A percentile compares a stretch with the other conserved stretches of the same genome.
Evolutionary conservation across 768 basidiomycete genomes (phyloP).

Genomic region (Leccinum boreale): DNA sequence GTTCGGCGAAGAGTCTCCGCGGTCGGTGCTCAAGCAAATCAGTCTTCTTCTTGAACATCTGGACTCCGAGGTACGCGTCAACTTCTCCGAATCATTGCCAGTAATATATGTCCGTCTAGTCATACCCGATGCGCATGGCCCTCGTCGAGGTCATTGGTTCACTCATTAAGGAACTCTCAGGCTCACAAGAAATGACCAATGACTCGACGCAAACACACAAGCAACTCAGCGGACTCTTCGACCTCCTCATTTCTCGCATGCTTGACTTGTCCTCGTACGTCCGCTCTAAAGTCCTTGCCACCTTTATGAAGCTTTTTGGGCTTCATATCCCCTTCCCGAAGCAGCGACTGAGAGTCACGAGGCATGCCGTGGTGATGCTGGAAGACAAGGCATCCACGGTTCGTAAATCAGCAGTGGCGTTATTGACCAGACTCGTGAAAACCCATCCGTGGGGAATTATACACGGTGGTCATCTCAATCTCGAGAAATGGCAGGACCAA

Average conservation of each 20-base stretch:
- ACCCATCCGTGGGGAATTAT: slow-evolving; percentile 88
- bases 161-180: slow-evolving; percentile 78
- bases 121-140: slow-evolving; percentile 95
- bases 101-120: slow-evolving; percentile 41
- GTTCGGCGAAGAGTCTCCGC: slow-evolving; percentile 75
- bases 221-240: slow-evolving; percentile 78
- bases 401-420: slow-evolving; percentile 76
- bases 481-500: slow-evolving; percentile 68
- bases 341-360: slow-evolving; percentile 72
- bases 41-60: slow-evolving; percentile 79
- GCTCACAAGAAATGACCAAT: slow-evolving; percentile 45
- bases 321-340: slow-evolving; percentile 80
- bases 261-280: slow-evolving; percentile 90
- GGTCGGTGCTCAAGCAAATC: slow-evolving; percentile 86
- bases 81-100: background rate
- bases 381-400: slow-evolving; percentile 90
- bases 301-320: slow-evolving; percentile 74
- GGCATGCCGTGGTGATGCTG: slow-evolving; percentile 72
- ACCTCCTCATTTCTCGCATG: slow-evolving; percentile 81
- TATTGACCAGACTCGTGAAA: slow-evolving; percentile 69
- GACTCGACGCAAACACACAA: slow-evolving; percentile 51
- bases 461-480: slow-evolving; percentile 78
- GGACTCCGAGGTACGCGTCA: slow-evolving; percentile 78
- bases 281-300: slow-evolving; percentile 79
- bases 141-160: slow-evolving; percentile 86